Percentiles rank a stretch among this genome's conserved stretches.
Evolutionary conservation across 2,329 filamentous ascomycete genomes (phyloP).

Genomic region (Chaetomium olivaceum): DNA sequence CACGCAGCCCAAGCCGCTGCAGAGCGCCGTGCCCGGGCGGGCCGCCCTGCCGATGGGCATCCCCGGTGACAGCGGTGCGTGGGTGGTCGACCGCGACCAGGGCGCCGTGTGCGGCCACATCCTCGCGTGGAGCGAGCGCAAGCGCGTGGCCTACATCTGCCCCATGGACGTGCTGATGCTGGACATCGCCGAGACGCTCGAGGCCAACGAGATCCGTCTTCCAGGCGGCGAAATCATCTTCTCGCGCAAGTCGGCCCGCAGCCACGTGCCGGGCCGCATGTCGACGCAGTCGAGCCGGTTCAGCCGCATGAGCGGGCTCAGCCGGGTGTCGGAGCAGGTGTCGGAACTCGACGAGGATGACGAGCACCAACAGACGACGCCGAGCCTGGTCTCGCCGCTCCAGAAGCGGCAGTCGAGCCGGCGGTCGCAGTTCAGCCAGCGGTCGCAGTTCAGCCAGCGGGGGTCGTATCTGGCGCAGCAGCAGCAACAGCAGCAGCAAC

Average conservation of each 20-base stretch:
- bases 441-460: constrained; percentile 9
- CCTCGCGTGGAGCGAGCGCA: constrained; percentile 80
- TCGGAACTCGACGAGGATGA: constrained; percentile 10
- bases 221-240: constrained; percentile 50
- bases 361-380: constrained; percentile 7
- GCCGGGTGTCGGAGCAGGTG: constrained; percentile 10
- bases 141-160: constrained; percentile 84
- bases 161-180: constrained; percentile 89
- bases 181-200: constrained; percentile 79
- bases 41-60: constrained; percentile 55
- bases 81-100: constrained; percentile 80
- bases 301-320: constrained; percentile 14
- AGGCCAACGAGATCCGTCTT: constrained; percentile 68
- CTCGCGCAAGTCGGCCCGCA: constrained; percentile 1
- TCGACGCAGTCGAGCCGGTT: constrained; percentile 19
- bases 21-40: not conserved
- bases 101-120: constrained; percentile 87
- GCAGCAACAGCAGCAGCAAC: not conserved
- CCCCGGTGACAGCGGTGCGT: constrained; percentile 89
- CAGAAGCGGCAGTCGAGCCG: constrained; percentile 16
- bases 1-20: constrained; percentile 20
- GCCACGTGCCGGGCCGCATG: not conserved
- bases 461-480: constrained; percentile 7
- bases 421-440: constrained; percentile 15
- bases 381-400: constrained; percentile 7